phyloP scores from a whole-genome alignment of 2,329 filamentous ascomycete species.

The Fusarium hainanense region DNA sequence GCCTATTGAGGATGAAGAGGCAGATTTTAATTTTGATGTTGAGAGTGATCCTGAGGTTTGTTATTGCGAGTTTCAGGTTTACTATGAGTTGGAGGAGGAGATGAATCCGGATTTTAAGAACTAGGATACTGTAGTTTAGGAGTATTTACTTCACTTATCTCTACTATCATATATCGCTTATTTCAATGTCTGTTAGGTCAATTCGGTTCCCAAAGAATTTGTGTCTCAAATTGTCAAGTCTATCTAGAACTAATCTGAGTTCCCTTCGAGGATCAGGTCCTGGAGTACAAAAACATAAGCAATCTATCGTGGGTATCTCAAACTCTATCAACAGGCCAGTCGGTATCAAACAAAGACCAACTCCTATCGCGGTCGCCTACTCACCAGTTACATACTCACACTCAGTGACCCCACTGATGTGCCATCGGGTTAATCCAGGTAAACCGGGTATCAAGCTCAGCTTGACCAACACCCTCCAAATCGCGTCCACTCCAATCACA shows the following conservation, averaged over 20 bases:
- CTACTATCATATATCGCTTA: not conserved
- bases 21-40: conserved; percentile 50
- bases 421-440: not conserved
- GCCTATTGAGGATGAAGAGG: conserved; percentile 56
- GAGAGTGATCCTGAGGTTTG: conserved; percentile 45
- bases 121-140: not conserved
- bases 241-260: not conserved
- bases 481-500: conserved; percentile 52
- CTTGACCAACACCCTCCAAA: conserved; percentile 41
- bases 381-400: no score
- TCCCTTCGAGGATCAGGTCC: no score
- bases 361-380: no score
- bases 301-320: not conserved
- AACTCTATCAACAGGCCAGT: not conserved
- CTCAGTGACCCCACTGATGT: not conserved
- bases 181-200: not conserved
- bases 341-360: not conserved
- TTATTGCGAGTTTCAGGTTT: conserved; percentile 45
- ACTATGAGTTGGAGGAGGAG: conserved; percentile 44
- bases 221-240: not conserved
- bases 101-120: conserved; percentile 42
- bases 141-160: no score
- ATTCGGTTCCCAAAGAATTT: not conserved
- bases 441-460: conserved; percentile 25
- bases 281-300: no score